phyloP scores from a whole-genome alignment of 106 monocot genomes.

The Platanthera guangdongensis region DNA sequence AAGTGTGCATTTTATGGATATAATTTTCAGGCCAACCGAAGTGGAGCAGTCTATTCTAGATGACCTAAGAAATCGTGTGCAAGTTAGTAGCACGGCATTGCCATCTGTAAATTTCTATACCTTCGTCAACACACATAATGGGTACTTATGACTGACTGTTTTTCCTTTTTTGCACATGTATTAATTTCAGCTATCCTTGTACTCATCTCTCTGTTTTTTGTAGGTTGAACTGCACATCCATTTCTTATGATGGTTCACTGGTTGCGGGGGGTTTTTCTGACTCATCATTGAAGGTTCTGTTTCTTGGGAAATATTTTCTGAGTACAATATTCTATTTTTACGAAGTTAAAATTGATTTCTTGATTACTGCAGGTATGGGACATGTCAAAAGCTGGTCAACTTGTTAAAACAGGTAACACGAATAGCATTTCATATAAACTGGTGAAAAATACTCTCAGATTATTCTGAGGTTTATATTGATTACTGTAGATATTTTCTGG shows the following conservation, averaged over 20 bases:
- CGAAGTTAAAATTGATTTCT: neutral
- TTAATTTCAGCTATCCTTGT: neutral
- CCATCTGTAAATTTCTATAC: conserved; percentile 98
- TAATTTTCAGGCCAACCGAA: conserved; percentile 52
- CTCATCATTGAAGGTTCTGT: conserved; percentile 82
- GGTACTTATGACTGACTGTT: conserved; percentile 30
- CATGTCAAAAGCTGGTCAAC: conserved; percentile 82
- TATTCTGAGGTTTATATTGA: too few relatives aligned
- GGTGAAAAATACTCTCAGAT: neutral
- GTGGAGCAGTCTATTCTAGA: conserved; percentile 78
- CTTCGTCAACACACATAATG: conserved; percentile 84
- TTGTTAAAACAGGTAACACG: conserved; percentile 38
- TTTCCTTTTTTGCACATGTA: neutral
- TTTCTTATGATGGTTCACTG: conserved; percentile 88
- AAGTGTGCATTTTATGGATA: neutral
- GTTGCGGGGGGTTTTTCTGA: conserved; percentile 98
- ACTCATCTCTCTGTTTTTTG: neutral
- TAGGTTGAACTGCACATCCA: conserved; percentile 82
- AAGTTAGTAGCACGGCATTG: conserved; percentile 70
- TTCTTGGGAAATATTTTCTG: conserved; percentile 2
- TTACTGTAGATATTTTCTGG: too few relatives aligned
- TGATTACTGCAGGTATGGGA: conserved; percentile 74
- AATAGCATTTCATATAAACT: conserved; percentile 4
- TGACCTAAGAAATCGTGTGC: conserved; percentile 83
- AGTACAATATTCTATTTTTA: neutral